phyloP scores from a whole-genome alignment of 1,284 basidiomycete species.

The Pseudozyma sp. region DNA sequence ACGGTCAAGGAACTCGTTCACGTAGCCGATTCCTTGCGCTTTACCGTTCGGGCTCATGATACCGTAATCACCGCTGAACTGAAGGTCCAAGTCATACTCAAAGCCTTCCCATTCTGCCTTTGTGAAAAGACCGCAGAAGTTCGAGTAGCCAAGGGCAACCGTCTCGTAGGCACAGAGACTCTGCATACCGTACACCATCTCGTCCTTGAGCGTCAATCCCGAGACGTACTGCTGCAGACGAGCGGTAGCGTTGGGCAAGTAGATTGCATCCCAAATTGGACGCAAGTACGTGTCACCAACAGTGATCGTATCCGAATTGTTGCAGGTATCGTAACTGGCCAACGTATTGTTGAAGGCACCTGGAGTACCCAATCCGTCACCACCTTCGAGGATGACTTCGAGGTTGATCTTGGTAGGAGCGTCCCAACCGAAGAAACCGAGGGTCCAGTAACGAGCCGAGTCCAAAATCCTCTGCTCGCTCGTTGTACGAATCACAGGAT shows the following conservation, averaged over 20 bases:
- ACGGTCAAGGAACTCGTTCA: conserved; percentile 70
- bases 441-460: conserved; percentile 78
- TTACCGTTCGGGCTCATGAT: conserved; percentile 82
- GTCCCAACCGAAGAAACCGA: conserved; percentile 59
- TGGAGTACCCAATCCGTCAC: conserved; percentile 37
- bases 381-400: conserved; percentile 61
- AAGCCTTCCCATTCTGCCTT: conserved; percentile 89
- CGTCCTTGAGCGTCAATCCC: conserved; percentile 70
- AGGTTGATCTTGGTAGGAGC: conserved; percentile 59
- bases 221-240: conserved; percentile 58
- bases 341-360: conserved; percentile 82
- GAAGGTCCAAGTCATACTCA: conserved; percentile 73
- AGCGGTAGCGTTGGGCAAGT: conserved; percentile 53
- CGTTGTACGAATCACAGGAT: conserved; percentile 65
- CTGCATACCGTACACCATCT: conserved; percentile 59
- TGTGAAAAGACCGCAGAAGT: conserved; percentile 88
- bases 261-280: conserved; percentile 69
- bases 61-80: conserved; percentile 73
- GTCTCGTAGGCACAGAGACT: conserved; percentile 69
- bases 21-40: conserved; percentile 84
- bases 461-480: conserved; percentile 81
- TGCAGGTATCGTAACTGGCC: conserved; percentile 78
- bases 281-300: conserved; percentile 74
- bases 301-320: conserved; percentile 72
- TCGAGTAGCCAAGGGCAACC: conserved; percentile 53